Evolutionary conservation across 305 asterid species (phyloP).

Genomic region (Fraxinus paxiana): DNA sequence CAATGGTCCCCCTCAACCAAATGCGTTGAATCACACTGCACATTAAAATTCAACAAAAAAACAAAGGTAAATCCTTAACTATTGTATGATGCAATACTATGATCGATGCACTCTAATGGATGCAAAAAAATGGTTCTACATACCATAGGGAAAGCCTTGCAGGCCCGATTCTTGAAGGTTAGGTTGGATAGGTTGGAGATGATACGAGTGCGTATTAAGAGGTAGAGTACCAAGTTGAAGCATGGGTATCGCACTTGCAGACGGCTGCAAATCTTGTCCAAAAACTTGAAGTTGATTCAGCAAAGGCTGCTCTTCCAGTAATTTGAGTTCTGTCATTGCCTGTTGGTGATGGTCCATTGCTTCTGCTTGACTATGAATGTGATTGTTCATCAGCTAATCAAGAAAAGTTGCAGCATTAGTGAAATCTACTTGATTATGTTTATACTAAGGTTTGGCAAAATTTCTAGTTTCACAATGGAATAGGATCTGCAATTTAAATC

Average conservation of each 20-base stretch:
- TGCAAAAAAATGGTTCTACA: not conserved
- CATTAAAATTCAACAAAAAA: not conserved
- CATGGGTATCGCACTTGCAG: not conserved
- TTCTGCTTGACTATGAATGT: conserved; percentile 47
- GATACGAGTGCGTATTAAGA: conserved; percentile 33
- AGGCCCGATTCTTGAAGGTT: conserved; percentile 49
- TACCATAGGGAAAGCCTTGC: conserved; percentile 19
- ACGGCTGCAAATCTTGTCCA: conserved; percentile 39
- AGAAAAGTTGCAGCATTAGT: not conserved
- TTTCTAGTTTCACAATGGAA: not conserved
- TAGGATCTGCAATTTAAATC: too few relatives aligned
- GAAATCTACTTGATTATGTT: not conserved
- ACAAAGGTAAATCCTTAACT: not conserved
- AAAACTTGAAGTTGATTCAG: conserved; percentile 54
- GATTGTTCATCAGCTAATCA: conserved; percentile 52
- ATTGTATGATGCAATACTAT: not conserved
- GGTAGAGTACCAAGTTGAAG: conserved; percentile 51
- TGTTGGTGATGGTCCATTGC: conserved; percentile 34
- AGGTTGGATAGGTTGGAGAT: conserved; percentile 63
- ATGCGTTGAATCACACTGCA: not conserved
- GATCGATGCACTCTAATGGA: not conserved
- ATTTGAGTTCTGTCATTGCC: conserved; percentile 51
- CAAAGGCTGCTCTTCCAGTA: conserved; percentile 48
- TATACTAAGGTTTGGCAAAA: not conserved
- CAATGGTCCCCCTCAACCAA: not conserved